A percentile compares a stretch with the other conserved stretches of the same genome.
Evolutionary conservation across 208 protist species (phyloP).

Genomic region (Crithidia bombi): DNA sequence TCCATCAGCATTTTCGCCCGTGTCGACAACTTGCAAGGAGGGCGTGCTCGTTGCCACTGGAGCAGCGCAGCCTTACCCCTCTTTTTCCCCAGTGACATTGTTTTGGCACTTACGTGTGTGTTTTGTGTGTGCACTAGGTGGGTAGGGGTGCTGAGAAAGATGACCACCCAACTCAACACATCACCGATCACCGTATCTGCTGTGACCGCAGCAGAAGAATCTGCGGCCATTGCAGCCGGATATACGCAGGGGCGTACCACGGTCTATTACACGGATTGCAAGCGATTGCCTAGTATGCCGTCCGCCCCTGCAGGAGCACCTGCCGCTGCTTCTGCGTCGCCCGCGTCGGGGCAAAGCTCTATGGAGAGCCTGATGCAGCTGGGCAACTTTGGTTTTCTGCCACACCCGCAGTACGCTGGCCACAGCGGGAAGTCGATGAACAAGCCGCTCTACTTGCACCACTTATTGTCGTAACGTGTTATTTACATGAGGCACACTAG

Average conservation of each 20-base stretch:
- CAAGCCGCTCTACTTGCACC: slow-evolving; percentile 66
- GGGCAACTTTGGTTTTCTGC: slow-evolving; percentile 66
- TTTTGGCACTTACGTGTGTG: too few relatives aligned
- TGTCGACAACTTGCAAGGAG: too few relatives aligned
- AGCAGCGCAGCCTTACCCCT: too few relatives aligned
- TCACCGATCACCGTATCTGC: background rate
- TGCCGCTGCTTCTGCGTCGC: background rate
- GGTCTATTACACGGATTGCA: slow-evolving; percentile 55
- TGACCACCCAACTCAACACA: background rate
- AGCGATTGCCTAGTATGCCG: slow-evolving; percentile 27
- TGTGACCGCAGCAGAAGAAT: slow-evolving; percentile 9
- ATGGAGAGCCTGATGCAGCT: slow-evolving; percentile 4
- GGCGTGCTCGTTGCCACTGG: too few relatives aligned
- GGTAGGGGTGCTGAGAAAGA: too few relatives aligned
- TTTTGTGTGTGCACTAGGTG: too few relatives aligned
- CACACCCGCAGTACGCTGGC: slow-evolving; percentile 60
- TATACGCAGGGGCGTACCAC: slow-evolving; percentile 25
- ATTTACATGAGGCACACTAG: too few relatives aligned
- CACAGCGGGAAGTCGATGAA: slow-evolving; percentile 39
- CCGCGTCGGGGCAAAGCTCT: background rate
- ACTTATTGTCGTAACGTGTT: slow-evolving; percentile 24
- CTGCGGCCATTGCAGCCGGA: slow-evolving; percentile 26
- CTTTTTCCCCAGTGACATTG: too few relatives aligned
- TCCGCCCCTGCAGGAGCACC: background rate
- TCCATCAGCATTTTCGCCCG: too few relatives aligned